Conservation (phyloP, 192 early-diverging fungal genomes). For the Cetraspora pellucida region DNA sequence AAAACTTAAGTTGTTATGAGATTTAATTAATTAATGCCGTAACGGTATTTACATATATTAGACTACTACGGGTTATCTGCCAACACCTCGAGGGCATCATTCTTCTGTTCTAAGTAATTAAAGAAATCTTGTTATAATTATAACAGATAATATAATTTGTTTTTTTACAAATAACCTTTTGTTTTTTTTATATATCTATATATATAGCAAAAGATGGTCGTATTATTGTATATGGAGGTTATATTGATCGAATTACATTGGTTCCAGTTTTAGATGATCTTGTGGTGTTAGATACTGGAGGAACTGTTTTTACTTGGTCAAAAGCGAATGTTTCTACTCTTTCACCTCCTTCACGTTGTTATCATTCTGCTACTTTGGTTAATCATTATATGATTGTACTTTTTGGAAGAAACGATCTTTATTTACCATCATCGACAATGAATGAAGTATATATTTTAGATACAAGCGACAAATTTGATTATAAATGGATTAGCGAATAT, state of each 20-base stretch:
- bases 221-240: constrained; percentile 11
- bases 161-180: not conserved
- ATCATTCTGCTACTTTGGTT: constrained; percentile 11
- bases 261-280: not conserved
- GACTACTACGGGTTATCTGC: not conserved
- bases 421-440: too few relatives aligned
- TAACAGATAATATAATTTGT: not conserved
- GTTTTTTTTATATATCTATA: not conserved
- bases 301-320: not conserved
- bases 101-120: constrained; percentile 13
- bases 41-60: not conserved
- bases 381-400: not conserved
- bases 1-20: not conserved
- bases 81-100: not conserved
- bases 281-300: not conserved
- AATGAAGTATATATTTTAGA: constrained; percentile 7
- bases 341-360: not conserved
- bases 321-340: not conserved
- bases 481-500: not conserved
- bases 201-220: constrained; percentile 4
- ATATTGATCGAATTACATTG: too few relatives aligned
- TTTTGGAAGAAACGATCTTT: not conserved
- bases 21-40: not conserved
- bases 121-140: too few relatives aligned
- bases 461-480: not conserved